Conservation (phyloP, 2,329 filamentous ascomycete species). For the Colletotrichum spaethianum region DNA sequence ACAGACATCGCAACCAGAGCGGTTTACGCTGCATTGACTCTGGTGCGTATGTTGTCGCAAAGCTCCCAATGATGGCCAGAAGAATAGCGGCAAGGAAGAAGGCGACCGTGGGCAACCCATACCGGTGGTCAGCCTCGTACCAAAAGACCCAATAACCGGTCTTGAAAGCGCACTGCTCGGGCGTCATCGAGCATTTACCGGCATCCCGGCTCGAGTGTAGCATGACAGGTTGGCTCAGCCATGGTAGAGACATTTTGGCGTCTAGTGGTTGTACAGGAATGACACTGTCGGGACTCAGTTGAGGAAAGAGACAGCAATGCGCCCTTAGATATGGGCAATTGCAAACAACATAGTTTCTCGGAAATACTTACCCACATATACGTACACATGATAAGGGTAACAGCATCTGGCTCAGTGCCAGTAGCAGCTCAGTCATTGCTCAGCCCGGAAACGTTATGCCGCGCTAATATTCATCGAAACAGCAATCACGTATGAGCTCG, state of each 20-base stretch:
- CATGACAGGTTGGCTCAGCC: slow-evolving; percentile 58
- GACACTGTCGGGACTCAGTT: neutral
- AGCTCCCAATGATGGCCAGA: slow-evolving; percentile 59
- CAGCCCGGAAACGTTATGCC: neutral
- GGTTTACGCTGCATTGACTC: slow-evolving; percentile 44
- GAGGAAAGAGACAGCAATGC: neutral
- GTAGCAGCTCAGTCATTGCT: neutral
- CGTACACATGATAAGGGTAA: neutral
- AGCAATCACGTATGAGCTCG: neutral
- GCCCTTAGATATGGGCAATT: neutral
- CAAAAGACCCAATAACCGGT: slow-evolving; percentile 57
- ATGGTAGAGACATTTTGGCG: slow-evolving; percentile 43
- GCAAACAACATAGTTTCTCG: neutral
- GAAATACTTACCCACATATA: no score
- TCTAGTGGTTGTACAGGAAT: neutral
- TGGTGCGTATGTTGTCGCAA: slow-evolving; percentile 56
- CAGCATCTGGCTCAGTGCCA: neutral
- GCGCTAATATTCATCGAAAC: neutral
- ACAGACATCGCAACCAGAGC: slow-evolving; percentile 13
- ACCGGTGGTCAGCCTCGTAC: slow-evolving; percentile 65
- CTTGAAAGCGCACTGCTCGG: slow-evolving; percentile 62
- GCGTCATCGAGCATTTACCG: slow-evolving; percentile 51
- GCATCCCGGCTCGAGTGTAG: slow-evolving; percentile 55
- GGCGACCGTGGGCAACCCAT: slow-evolving; percentile 65
- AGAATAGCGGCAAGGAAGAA: slow-evolving; percentile 65